phyloP scores from a whole-genome alignment of 768 basidiomycete genomes.

The Phanerodontia chrysosporium region DNA sequence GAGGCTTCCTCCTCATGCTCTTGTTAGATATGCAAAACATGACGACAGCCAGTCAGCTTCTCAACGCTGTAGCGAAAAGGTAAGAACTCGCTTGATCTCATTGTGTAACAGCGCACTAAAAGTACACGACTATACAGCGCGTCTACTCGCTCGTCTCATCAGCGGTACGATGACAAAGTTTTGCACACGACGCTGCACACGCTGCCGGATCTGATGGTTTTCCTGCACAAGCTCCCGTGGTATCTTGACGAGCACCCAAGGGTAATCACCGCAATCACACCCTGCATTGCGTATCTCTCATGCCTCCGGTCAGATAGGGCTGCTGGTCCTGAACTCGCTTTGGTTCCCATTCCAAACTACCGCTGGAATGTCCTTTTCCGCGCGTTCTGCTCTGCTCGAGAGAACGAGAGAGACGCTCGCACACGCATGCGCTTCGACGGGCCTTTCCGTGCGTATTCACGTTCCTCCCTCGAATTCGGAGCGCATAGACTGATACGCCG shows the following conservation, averaged over 20 bases:
- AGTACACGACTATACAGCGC: neutral
- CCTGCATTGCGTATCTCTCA: neutral
- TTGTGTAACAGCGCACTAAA: neutral
- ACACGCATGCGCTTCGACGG: constrained; percentile 41
- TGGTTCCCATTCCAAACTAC: constrained; percentile 61
- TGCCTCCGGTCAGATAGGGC: constrained; percentile 37
- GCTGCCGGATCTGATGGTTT: constrained; percentile 52
- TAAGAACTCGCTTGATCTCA: constrained; percentile 2
- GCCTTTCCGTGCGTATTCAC: constrained; percentile 42
- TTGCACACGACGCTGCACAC: constrained; percentile 37
- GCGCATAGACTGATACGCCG: neutral
- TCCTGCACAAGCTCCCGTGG: constrained; percentile 49
- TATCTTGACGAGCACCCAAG: constrained; percentile 42
- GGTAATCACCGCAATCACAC: constrained; percentile 29
- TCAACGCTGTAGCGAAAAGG: constrained; percentile 21
- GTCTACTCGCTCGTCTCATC: neutral
- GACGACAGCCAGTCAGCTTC: constrained; percentile 33
- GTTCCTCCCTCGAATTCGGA: neutral
- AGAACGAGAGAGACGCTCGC: constrained; percentile 50
- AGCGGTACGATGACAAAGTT: neutral
- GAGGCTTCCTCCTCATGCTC: neutral
- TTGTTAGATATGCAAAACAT: constrained; percentile 46
- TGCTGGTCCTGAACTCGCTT: constrained; percentile 65
- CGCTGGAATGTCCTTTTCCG: constrained; percentile 33
- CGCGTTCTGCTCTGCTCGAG: constrained; percentile 43